Conservation (phyloP, 192 early-diverging fungal genomes). For the Linnemannia schmuckeri region DNA sequence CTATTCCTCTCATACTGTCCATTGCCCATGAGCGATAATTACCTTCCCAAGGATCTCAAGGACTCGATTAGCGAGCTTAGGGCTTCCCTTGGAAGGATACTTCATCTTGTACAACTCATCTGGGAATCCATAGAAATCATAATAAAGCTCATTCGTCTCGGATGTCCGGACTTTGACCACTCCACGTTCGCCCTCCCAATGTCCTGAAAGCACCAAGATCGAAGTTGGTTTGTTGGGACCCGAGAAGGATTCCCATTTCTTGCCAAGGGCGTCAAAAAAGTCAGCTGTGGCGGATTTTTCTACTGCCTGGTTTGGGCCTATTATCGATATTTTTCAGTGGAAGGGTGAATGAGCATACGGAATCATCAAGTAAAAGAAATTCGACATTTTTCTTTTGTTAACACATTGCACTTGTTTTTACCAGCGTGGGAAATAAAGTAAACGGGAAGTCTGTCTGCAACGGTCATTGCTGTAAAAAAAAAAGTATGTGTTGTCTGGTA, state of each 20-base stretch:
- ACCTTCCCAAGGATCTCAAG: constrained; percentile 63
- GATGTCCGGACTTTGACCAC: constrained; percentile 58
- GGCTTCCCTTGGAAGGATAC: constrained; percentile 70
- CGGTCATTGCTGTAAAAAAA: constrained; percentile 19
- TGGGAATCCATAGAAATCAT: constrained; percentile 79
- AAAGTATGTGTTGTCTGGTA: background rate
- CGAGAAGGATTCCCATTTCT: constrained; percentile 41
- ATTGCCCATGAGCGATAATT: background rate
- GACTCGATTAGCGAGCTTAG: constrained; percentile 63
- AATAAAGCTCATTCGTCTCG: constrained; percentile 65
- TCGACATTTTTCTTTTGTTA: background rate
- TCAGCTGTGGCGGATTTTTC: constrained; percentile 45
- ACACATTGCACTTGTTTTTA: background rate
- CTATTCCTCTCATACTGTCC: background rate
- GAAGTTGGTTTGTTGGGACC: constrained; percentile 68
- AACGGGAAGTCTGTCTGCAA: constrained; percentile 30
- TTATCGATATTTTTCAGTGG: background rate
- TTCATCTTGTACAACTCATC: constrained; percentile 66
- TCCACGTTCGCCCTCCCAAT: constrained; percentile 69
- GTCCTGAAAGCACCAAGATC: constrained; percentile 74
- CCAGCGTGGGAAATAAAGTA: constrained; percentile 56
- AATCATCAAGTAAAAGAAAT: background rate
- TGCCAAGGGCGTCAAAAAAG: constrained; percentile 39
- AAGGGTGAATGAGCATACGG: background rate
- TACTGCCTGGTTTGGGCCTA: constrained; percentile 53